Evolutionary conservation across 2,329 filamentous ascomycete genomes (phyloP).

Genomic region (Phialocephala subalpina): DNA sequence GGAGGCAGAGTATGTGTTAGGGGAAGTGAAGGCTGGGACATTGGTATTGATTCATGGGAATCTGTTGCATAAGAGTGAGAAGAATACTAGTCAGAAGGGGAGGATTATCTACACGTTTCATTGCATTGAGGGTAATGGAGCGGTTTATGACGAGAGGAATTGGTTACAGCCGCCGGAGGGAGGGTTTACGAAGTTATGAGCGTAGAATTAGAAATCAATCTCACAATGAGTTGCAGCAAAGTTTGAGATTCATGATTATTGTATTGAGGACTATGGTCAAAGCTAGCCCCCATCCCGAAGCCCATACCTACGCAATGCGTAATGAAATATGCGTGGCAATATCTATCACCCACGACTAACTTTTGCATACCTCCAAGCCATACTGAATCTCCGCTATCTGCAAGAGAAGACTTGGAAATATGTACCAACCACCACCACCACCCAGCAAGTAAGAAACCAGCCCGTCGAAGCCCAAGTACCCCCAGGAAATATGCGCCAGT

Average conservation of each 20-base stretch:
- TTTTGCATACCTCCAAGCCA: neutral
- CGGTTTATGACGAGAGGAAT: slow-evolving; percentile 84
- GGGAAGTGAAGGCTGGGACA: slow-evolving; percentile 89
- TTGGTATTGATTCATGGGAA: slow-evolving; percentile 96
- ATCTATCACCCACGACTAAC: neutral
- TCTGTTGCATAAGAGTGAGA: slow-evolving; percentile 94
- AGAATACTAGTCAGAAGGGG: slow-evolving; percentile 84
- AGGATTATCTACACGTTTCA: slow-evolving; percentile 98
- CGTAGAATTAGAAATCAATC: neutral
- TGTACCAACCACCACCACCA: neutral
- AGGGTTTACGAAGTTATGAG: slow-evolving; percentile 68
- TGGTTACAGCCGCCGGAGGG: slow-evolving; percentile 88
- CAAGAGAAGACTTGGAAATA: neutral
- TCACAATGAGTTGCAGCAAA: neutral
- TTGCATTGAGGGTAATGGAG: slow-evolving; percentile 82
- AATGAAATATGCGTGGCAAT: neutral
- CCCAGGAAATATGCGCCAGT: neutral
- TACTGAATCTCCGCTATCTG: neutral
- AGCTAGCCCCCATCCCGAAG: neutral
- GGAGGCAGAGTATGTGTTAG: slow-evolving; percentile 73
- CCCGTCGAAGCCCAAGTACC: neutral
- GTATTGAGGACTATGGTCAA: slow-evolving; percentile 4
- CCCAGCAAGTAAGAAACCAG: neutral
- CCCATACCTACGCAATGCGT: neutral
- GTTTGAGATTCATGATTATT: neutral